Percentiles rank a stretch among this genome's conserved stretches.
Conservation (phyloP, 345 rosid genomes). For the Brassica incana region DNA sequence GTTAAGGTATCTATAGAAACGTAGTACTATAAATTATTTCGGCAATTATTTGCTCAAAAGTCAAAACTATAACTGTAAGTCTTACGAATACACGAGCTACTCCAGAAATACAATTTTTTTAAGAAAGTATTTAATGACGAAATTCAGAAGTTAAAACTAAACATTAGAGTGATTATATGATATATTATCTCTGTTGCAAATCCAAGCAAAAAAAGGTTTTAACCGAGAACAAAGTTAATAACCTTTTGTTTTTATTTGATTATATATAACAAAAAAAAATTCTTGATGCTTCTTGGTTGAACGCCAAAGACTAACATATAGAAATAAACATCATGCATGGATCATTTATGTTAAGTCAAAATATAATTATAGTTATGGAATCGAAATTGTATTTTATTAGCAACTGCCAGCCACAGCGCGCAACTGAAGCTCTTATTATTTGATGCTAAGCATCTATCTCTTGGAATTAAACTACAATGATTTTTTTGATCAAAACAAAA, state of each 20-base stretch:
- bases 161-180: neutral
- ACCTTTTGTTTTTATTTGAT: too few species aligned
- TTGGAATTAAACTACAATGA: neutral
- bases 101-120: neutral
- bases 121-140: neutral
- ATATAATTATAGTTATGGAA: neutral
- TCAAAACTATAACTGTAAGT: neutral
- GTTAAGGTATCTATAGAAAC: constrained; percentile 1
- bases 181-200: too few species aligned
- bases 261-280: too few species aligned
- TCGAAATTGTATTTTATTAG: neutral
- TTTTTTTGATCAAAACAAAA: neutral
- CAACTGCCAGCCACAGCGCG: neutral
- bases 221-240: neutral
- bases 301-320: too few species aligned
- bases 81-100: neutral
- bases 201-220: neutral
- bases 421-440: neutral
- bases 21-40: neutral
- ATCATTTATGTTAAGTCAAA: neutral
- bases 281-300: too few species aligned
- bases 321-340: too few species aligned
- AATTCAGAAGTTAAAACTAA: neutral
- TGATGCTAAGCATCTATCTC: neutral
- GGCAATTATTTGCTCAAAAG: neutral